phyloP scores from a whole-genome alignment of 2,329 filamentous ascomycete genomes.

The Cryphonectria parasitica region DNA sequence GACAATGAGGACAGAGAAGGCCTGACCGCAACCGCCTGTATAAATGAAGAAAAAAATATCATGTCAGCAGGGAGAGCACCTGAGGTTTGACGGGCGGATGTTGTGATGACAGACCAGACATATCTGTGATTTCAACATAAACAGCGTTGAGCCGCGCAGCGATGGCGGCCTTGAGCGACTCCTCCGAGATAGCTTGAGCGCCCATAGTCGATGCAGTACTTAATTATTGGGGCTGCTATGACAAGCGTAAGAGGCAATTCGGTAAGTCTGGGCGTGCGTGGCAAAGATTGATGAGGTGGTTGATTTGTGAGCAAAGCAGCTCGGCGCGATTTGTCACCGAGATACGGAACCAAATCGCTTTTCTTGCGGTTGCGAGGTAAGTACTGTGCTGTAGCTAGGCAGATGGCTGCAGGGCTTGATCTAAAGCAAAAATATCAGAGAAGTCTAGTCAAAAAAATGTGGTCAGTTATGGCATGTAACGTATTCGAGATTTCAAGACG shows the following conservation, averaged over 20 bases:
- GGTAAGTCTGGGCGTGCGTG: background rate
- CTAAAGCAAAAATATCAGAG: background rate
- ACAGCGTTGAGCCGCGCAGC: constrained; percentile 70
- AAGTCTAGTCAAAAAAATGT: background rate
- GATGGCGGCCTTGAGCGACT: constrained; percentile 70
- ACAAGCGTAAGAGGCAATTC: background rate
- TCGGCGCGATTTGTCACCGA: background rate
- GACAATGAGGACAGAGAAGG: constrained; percentile 63
- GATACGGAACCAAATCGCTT: background rate
- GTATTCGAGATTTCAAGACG: background rate
- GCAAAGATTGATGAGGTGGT: background rate
- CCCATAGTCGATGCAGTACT: constrained; percentile 47
- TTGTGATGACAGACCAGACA: constrained; percentile 71
- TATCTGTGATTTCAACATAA: constrained; percentile 86
- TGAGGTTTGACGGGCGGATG: background rate
- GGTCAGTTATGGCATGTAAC: background rate
- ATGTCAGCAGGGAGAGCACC: background rate
- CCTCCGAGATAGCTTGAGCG: constrained; percentile 70
- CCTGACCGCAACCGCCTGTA: constrained; percentile 64
- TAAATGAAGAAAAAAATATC: background rate
- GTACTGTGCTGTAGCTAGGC: background rate
- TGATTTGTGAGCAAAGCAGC: background rate
- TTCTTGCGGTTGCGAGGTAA: background rate
- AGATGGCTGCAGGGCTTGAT: background rate
- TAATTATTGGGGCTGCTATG: background rate